Base-by-base conservation (phyloP, 768 basidiomycete species). In the Favolaschia claudopus region DNA sequence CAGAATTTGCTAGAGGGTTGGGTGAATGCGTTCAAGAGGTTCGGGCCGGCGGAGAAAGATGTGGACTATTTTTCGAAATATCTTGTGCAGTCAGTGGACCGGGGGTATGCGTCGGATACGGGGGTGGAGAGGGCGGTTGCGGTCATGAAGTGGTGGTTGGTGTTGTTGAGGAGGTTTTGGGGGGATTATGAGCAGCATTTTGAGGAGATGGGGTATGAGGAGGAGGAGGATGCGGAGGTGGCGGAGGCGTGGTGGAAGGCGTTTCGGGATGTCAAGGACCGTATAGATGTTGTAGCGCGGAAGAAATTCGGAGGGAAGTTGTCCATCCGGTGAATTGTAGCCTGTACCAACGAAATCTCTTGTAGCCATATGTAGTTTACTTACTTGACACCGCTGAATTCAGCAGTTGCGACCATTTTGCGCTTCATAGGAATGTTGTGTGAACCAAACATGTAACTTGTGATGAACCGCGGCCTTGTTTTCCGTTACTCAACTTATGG, bases 241-340 rank as follows among this genome's bases (percentile, higher is more conserved):
- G 92, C 87, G 2, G 78, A 79, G 68, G 85, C 85, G 34, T 96
- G 94, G 95, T 96, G 93, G 94, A 78, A 74, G 47, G 84, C 89
- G 7, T 95, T 92, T 75, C 76, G 83, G 57, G 82, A 83, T 28
- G 86, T 93, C 3, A 92, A 89, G 75, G 76, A 66, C 13, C 79
- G 77, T 65, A 84, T 95, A 74, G 89, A 93, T 63, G 76, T 72
- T n/a, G 80, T 87, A 20, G 82, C 85, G 6, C 79, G 82, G 60
- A 83, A 81, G 70, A 85, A 84, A 56, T 95, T 92, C 69, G 93
- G 93, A 29, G 92, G 93, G 1, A 74, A 76, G 10, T 69, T 95
- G 59, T 87, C 82, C 3, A 74, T 92, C 62, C 85, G 74, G 55
- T 92, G 70, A 82, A 29, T 25, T 58, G 56, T 58, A 57, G 31